These are phyloP conservation scores for Tylopilus intermedius DNA, from an alignment of 768 basidiomycete species.

Conservation along the genomic window DNA sequence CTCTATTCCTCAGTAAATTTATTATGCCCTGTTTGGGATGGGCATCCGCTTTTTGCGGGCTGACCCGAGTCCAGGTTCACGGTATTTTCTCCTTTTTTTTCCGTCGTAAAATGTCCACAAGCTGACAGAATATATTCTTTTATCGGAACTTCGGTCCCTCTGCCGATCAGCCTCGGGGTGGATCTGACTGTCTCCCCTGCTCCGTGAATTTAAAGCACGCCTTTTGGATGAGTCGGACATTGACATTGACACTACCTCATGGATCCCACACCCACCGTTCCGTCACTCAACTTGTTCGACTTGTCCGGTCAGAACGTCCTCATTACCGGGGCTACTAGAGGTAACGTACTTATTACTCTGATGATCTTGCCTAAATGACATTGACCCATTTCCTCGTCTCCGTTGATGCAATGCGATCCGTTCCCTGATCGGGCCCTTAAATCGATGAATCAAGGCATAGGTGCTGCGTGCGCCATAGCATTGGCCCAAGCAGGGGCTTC, in stretches of 20 bases:
- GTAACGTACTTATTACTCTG: slow-evolving; percentile 37
- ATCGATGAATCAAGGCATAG: slow-evolving; percentile 40
- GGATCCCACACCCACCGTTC: slow-evolving; percentile 49
- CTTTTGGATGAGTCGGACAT: slow-evolving; percentile 2
- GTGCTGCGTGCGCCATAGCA: slow-evolving; percentile 50
- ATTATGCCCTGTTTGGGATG: slow-evolving; percentile 21
- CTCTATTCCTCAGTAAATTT: slow-evolving; percentile 19
- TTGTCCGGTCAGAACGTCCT: slow-evolving; percentile 65
- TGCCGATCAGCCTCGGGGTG: slow-evolving; percentile 30
- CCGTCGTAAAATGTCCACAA: not conserved
- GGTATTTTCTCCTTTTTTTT: slow-evolving; percentile 11
- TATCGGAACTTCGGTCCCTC: slow-evolving; percentile 25
- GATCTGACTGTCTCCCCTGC: slow-evolving; percentile 12
- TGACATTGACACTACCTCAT: slow-evolving; percentile 28
- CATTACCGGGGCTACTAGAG: slow-evolving; percentile 77
- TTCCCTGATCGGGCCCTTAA: slow-evolving; percentile 8
- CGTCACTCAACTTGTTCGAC: slow-evolving; percentile 58
- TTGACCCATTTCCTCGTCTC: slow-evolving; percentile 3
- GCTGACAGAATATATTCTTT: slow-evolving; percentile 4
- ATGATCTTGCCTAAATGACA: slow-evolving; percentile 14
- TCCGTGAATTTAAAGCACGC: slow-evolving; percentile 22
- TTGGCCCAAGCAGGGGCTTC: slow-evolving; percentile 51
- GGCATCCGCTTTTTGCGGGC: slow-evolving; percentile 7
- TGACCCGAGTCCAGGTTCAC: slow-evolving; percentile 12
- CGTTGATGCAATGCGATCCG: slow-evolving; percentile 13